Percentiles rank a stretch among this genome's conserved stretches.
Conservation (phyloP, 2,329 filamentous ascomycete genomes). For the Phialophora verrucosa region DNA sequence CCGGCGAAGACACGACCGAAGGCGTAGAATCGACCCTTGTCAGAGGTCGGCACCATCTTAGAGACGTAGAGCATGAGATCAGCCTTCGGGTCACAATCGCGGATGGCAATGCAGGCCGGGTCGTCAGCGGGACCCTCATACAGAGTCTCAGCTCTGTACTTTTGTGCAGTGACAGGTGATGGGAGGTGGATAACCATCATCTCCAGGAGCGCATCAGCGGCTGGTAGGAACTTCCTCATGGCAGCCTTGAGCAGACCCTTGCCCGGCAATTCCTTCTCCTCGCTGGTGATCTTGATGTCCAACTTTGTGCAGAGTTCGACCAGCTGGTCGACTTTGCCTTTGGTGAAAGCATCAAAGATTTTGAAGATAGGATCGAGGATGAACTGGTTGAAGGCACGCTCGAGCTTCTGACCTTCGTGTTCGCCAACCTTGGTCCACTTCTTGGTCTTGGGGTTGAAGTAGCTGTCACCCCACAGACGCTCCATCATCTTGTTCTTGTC, state of each 20-base stretch:
- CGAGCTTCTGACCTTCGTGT: constrained; percentile 83
- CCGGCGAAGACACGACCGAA: constrained; percentile 99
- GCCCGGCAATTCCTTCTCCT: constrained; percentile 93
- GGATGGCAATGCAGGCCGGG: constrained; percentile 91
- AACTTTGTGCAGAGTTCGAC: constrained; percentile 86
- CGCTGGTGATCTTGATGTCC: constrained; percentile 82
- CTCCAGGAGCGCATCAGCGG: constrained; percentile 96
- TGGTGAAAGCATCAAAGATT: constrained; percentile 95
- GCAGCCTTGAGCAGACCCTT: constrained; percentile 97
- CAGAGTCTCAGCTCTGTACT: constrained; percentile 96
- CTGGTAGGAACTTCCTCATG: constrained; percentile 98
- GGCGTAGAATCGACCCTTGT: constrained; percentile 99
- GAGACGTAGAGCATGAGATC: constrained; percentile 99
- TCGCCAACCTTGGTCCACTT: constrained; percentile 94
- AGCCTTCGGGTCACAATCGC: constrained; percentile 96
- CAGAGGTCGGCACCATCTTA: constrained; percentile 99
- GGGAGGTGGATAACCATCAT: constrained; percentile 99
- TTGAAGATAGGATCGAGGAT: constrained; percentile 99
- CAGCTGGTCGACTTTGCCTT: constrained; percentile 97
- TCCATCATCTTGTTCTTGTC: constrained; percentile 99
- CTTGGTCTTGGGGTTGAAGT: constrained; percentile 99
- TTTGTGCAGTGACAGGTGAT: constrained; percentile 93
- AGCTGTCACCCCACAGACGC: constrained; percentile 99
- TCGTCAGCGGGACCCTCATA: constrained; percentile 98
- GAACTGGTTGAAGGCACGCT: constrained; percentile 99